Evolutionary conservation across 192 early-diverging fungal species (phyloP), one percentile per base, ranked within the genome.

Genomic region (Rhizophagus sp.): DNA sequence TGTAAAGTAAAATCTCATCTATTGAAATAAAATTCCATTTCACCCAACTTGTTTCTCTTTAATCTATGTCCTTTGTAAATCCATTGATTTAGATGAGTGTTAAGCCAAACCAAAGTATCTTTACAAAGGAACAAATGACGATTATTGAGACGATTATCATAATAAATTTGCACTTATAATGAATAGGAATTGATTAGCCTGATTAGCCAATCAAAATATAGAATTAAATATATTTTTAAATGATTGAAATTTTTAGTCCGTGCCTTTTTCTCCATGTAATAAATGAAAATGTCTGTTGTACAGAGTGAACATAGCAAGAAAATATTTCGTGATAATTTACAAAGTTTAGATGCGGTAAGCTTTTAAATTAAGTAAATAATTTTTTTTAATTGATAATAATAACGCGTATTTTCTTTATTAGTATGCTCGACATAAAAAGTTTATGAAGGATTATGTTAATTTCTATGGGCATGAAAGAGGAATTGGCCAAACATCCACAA

Each of bases 391-490:
- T 41, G 34, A 61, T 17, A 44, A 25, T 34, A n/a, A 25, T 64
- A 67, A 57, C 10, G 15, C 12, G 3, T 22, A 61, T 34, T 24
- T 34, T 77, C 7, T 9, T 72, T 2, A 47, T 24, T 41, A 90
- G 89, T 89, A 87, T 76, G 50, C 85, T 19, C 81, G 83, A 19
- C 93, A 93, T 83, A 88, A 91, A 78, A 81, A 84, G 34, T 81
- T 92, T 74, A 89, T 94, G 67, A 81, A 84, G 34, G 87, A 88
- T 49, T 93, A 93, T 81, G 52, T 85, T 34, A 80, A 71, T 22
- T 86, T 86, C 64, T 90, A 89, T 73, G 82, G 80, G 41, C 27
- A 62, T n/a, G 64, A 66, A 12, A 10, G 3, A 66, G 17, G 12
- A 70, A 75, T 50, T 27, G 9, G 17, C 27, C 34, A 12, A 41